Percentiles rank a stretch among this genome's conserved stretches.
Conservation (phyloP, 169 alveolate species). For the Plasmodium gallinaceum region DNA sequence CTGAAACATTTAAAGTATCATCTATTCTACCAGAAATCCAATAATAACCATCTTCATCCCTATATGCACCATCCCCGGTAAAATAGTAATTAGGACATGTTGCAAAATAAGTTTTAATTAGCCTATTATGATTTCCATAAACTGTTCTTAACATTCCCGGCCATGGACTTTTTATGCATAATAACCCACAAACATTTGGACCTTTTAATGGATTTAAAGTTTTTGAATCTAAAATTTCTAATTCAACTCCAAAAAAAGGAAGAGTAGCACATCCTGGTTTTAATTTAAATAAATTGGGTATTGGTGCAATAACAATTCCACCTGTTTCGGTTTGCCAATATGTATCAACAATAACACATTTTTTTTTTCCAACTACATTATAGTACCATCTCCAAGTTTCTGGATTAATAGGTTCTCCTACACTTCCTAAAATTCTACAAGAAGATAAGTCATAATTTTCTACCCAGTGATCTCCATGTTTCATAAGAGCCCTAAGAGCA, state of each 20-base stretch:
- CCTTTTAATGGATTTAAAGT: slow-evolving; percentile 90
- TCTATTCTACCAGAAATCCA: slow-evolving; percentile 97
- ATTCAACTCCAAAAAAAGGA: slow-evolving; percentile 90
- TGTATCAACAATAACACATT: slow-evolving; percentile 93
- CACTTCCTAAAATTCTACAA: slow-evolving; percentile 88
- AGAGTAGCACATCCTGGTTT: slow-evolving; percentile 96
- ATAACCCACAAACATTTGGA: slow-evolving; percentile 87
- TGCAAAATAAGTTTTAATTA: slow-evolving; percentile 87
- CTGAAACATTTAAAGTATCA: slow-evolving; percentile 95
- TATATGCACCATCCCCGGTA: slow-evolving; percentile 97
- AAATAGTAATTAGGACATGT: slow-evolving; percentile 91
- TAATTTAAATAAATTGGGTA: slow-evolving; percentile 91
- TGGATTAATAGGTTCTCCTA: slow-evolving; percentile 95
- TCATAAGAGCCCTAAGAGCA: slow-evolving; percentile 94
- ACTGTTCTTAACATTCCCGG: slow-evolving; percentile 93
- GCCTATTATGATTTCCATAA: slow-evolving; percentile 91
- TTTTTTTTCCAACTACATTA: slow-evolving; percentile 83
- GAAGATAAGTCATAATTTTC: slow-evolving; percentile 83
- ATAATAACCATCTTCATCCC: slow-evolving; percentile 95
- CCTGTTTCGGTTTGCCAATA: slow-evolving; percentile 99
- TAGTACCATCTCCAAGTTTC: slow-evolving; percentile 97
- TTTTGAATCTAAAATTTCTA: slow-evolving; percentile 90
- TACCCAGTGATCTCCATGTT: slow-evolving; percentile 85
- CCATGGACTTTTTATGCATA: slow-evolving; percentile 92
- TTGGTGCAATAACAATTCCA: slow-evolving; percentile 93